These are phyloP conservation scores for Nectriaceae sp. DNA, from an alignment of 2,329 filamentous ascomycete species.

Conservation along the genomic window DNA sequence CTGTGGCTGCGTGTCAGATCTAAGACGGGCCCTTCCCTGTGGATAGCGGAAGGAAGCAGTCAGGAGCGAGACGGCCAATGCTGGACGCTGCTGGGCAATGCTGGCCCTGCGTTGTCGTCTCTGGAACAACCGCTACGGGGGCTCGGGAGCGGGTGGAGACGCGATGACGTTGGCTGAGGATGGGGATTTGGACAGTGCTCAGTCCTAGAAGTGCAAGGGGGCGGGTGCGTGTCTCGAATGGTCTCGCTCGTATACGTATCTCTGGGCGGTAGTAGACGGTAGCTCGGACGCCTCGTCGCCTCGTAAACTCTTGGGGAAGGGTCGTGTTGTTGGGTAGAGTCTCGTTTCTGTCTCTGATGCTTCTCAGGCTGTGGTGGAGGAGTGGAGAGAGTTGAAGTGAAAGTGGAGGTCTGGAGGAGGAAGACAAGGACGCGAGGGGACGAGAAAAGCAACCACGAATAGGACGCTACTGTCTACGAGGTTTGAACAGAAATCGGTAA, in stretches of 20 bases:
- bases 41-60: slow-evolving; percentile 14
- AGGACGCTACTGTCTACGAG: no score
- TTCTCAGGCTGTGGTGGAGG: not conserved
- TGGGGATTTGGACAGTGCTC: not conserved
- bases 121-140: slow-evolving; percentile 29
- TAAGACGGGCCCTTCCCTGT: slow-evolving; percentile 29
- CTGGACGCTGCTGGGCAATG: not conserved
- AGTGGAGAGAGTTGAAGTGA: not conserved
- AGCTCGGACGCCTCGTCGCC: not conserved
- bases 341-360: slow-evolving; percentile 3
- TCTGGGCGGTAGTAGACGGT: not conserved
- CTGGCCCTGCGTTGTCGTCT: slow-evolving; percentile 5
- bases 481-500: no score
- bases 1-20: slow-evolving; percentile 33
- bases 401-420: not conserved
- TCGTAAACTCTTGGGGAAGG: no score
- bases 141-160: slow-evolving; percentile 30
- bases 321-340: slow-evolving; percentile 8
- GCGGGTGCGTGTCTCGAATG: not conserved
- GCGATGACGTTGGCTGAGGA: slow-evolving; percentile 29
- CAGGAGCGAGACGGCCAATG: slow-evolving; percentile 13
- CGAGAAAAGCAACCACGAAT: not conserved
- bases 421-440: not conserved
- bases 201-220: slow-evolving; percentile 4
- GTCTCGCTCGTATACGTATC: not conserved